phyloP scores from a whole-genome alignment of 345 rosid species.

The Pelargonium nanum region DNA sequence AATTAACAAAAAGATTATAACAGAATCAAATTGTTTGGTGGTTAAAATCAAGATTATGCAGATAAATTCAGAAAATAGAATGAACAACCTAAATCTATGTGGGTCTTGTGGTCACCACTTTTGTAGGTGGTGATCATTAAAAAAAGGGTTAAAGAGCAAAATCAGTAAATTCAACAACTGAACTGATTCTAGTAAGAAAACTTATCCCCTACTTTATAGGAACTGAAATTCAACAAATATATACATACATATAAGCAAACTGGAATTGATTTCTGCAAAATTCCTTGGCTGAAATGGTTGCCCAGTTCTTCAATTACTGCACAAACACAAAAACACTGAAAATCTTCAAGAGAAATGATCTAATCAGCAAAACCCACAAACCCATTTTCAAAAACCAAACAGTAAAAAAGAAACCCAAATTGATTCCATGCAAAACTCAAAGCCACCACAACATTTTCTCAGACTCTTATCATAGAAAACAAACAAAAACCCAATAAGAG shows the following conservation, averaged over 20 bases:
- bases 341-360: conserved; percentile 4
- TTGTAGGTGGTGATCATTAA: neutral
- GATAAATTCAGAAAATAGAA: neutral
- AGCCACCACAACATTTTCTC: neutral
- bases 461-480: neutral
- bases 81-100: neutral
- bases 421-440: neutral
- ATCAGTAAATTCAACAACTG: neutral
- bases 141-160: neutral
- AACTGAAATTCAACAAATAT: neutral
- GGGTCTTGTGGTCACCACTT: neutral
- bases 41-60: neutral
- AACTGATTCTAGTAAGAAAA: neutral
- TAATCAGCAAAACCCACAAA: neutral
- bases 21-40: neutral
- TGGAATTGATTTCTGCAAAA: conserved; percentile 3
- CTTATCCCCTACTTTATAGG: neutral
- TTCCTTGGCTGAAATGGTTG: neutral
- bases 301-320: conserved; percentile 16
- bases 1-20: no score
- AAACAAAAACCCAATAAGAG: no score
- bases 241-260: neutral
- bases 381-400: neutral
- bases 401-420: conserved; percentile 2
- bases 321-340: conserved; percentile 3